Base-by-base conservation (phyloP, 2,329 filamentous ascomycete species). In the Hypoxylon sp. region DNA sequence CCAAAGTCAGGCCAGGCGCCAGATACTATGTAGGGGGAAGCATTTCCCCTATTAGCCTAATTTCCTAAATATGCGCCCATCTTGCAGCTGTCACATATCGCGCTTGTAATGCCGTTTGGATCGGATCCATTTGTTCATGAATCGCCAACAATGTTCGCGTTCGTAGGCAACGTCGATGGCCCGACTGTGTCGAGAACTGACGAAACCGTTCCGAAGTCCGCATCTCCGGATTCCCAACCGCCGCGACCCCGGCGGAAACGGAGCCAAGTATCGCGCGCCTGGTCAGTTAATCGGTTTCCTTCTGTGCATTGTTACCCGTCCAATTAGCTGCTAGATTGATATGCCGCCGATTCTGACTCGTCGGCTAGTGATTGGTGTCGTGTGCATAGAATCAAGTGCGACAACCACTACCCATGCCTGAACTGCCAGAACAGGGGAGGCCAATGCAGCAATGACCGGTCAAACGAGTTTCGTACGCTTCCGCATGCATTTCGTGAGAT, bases 321-420 rank as follows among this genome's bases (percentile, higher is more conserved):
- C 28, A 20, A 24, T 18, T 14, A 4, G 14, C 33, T 18, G 16
- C 11, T 12, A 14, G 11, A n/a, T 36, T 20, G 8, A 33, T 18
- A 30, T 36, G 5, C 12, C 7, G 20, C 22, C 42, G 28, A n/a
- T 24, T 14, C 53, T 63, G 26, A 63, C 61, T 53, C 71, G 3
- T 68, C 71, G 56, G 76, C 77, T 1, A 80, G 79, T 65, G 74
- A 78, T 48, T 76, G 75, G 72, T 81, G 79, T 65, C 79, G 79
- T 1, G 69, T 76, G n/a, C 74, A 80, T 51, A 75, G 79, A 14
- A 75, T 79, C 55, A 80, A 79, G 64, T 81, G 79, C 65, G 78
- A 80, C 68, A 73, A 72, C 48, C 70, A 72, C 18, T 64, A 71
- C 33, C 79, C 79, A 2, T 81, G 79, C 63, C 59, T 61, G 22